phyloP scores from a whole-genome alignment of 2,329 filamentous ascomycete species.

The Colletotrichum chrysophilum region DNA sequence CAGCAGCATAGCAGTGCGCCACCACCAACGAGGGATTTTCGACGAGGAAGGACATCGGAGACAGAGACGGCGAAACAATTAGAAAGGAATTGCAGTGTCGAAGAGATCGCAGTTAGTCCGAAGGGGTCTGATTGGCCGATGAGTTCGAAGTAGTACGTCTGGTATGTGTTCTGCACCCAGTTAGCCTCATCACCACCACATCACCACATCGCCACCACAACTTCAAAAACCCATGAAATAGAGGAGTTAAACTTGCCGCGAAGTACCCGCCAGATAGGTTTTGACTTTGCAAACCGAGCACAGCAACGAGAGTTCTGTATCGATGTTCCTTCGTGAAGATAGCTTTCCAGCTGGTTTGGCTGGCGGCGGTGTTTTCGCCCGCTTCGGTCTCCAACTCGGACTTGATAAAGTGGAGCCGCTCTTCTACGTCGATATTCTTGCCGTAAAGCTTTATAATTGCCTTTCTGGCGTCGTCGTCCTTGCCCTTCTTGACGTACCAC shows the following conservation, averaged over 20 bases:
- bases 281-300: too few species aligned
- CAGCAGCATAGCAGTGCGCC: background rate
- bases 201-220: background rate
- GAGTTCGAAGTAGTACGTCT: conserved; percentile 34
- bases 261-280: too few species aligned
- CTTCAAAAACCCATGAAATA: background rate
- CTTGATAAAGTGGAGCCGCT: conserved; percentile 28
- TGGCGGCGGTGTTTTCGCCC: conserved; percentile 26
- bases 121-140: conserved; percentile 33
- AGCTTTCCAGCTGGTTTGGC: conserved; percentile 32
- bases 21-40: background rate
- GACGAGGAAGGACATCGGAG: background rate
- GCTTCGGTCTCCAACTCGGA: conserved; percentile 29
- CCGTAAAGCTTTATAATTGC: conserved; percentile 30
- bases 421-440: conserved; percentile 24
- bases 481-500: conserved; percentile 32
- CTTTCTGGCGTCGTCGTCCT: conserved; percentile 30
- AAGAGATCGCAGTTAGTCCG: conserved; percentile 32
- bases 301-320: conserved; percentile 27
- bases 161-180: conserved; percentile 29
- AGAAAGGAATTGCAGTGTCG: background rate
- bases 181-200: background rate
- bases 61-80: background rate
- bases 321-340: conserved; percentile 34
- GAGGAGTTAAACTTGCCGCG: background rate